Base-by-base conservation (phyloP, 495 filamentous ascomycete species). In the Tuber umbilicatum region DNA sequence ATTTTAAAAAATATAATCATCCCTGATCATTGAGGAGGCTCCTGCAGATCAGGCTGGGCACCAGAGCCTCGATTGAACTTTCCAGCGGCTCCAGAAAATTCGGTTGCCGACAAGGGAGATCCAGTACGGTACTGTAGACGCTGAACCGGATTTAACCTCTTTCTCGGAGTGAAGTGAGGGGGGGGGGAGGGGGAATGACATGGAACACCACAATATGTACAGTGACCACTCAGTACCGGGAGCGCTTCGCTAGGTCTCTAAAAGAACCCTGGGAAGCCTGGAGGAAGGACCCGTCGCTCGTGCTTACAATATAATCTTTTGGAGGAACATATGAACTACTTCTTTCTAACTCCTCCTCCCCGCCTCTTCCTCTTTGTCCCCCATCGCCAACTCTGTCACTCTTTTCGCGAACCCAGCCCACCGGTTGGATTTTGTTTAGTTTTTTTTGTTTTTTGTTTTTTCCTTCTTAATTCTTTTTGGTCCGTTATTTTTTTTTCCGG, bases 51-150 rank as follows among this genome's bases (percentile, higher is more conserved):
- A 70, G 77, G 76, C 72, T 79, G 72, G 77, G 75, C 71, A 78
- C 55, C 77, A 79, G 77, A 78, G 76, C 77, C 77, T 79, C 77
- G 76, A 79, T 79, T 78, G 21, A 72, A 72, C 40, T 60, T 79
- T 78, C 77, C 76, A 79, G 77, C 77, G 77, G 77, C 76, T 79
- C 77, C 77, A 79, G 76, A 75, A 78, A 68, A 50, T 79, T 79
- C 76, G 77, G 75, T 72, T 79, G 78, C 70, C 76, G 71, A 50
- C 45, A 47, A 73, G 60, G 78, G 76, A 64, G 12, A 14, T 17
- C 35, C 55, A 17, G 55, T n/a, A n/a, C n/a, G n/a, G 39, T 64
- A 64, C 6, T 70, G 78, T 79, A 79, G 69, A 79, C 77, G 77
- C 77, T 73, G 77, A 78, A 75, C 77, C 77, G 78, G 78, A 73